Evolutionary conservation across 495 filamentous ascomycete species (phyloP).

Genomic region (Aspergillus heteromorphus): DNA sequence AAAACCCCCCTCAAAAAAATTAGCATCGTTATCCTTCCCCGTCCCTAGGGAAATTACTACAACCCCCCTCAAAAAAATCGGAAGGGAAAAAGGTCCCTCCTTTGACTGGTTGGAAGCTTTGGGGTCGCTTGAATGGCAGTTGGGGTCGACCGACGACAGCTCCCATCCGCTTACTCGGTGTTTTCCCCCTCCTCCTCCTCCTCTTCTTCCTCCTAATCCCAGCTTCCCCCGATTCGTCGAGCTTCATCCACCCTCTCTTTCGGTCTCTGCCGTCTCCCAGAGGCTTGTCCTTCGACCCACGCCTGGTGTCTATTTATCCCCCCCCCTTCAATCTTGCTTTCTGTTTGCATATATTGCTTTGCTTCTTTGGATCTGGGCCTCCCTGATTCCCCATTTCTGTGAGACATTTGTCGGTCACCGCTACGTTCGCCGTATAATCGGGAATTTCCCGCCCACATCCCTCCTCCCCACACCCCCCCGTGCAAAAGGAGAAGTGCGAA

Average conservation of each 20-base stretch:
- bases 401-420: not conserved
- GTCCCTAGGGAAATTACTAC: not conserved
- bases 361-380: slow-evolving; percentile 1
- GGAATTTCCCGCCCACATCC: slow-evolving; percentile 1
- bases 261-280: slow-evolving; percentile 5
- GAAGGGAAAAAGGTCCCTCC: not conserved
- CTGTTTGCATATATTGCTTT: slow-evolving; percentile 3
- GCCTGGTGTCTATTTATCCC: not conserved
- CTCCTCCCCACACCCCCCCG: no score
- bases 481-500: slow-evolving; percentile 4
- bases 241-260: slow-evolving; percentile 35
- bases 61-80: slow-evolving; percentile 3
- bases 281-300: not conserved
- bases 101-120: slow-evolving; percentile 11
- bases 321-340: slow-evolving; percentile 5
- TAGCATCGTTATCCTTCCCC: not conserved
- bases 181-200: slow-evolving; percentile 26
- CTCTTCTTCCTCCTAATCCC: slow-evolving; percentile 19
- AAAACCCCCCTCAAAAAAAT: not conserved
- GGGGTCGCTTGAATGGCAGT: slow-evolving; percentile 20
- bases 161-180: slow-evolving; percentile 35
- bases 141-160: slow-evolving; percentile 23
- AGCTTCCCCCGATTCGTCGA: slow-evolving; percentile 16
- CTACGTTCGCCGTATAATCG: not conserved
- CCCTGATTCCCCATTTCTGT: not conserved